Conservation (phyloP, 176 grass and related monocot genomes). For the Zea luxurians region DNA sequence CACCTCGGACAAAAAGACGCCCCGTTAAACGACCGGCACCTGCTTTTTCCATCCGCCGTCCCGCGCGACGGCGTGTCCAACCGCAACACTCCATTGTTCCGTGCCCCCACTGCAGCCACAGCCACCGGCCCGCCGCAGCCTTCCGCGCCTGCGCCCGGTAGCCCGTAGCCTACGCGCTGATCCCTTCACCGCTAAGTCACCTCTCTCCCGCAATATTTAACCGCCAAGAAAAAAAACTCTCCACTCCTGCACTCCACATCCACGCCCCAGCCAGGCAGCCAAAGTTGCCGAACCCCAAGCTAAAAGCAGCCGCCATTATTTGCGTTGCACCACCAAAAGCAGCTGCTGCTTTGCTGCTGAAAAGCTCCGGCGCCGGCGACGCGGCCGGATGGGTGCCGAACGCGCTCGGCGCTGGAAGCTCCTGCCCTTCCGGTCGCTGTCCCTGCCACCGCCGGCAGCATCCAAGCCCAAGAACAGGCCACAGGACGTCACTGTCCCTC, state of each 20-base stretch:
- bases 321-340: conserved; percentile 13
- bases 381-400: conserved; percentile 37
- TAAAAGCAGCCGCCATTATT: conserved; percentile 36
- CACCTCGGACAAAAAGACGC: conserved; percentile 2
- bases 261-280: conserved; percentile 2
- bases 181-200: conserved; percentile 51
- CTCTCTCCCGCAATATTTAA: conserved; percentile 9
- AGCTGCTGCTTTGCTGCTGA: conserved; percentile 6
- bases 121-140: background rate
- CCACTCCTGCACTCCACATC: background rate
- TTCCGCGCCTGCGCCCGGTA: background rate
- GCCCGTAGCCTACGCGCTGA: background rate
- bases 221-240: background rate
- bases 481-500: background rate
- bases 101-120: background rate
- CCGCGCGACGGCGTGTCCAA: background rate
- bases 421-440: conserved; percentile 28
- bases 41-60: background rate
- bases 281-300: background rate
- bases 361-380: conserved; percentile 25
- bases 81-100: background rate
- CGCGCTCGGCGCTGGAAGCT: conserved; percentile 52
- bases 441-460: background rate
- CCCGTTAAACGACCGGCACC: background rate
- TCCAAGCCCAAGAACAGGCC: background rate